These are phyloP conservation scores for Colletotrichum cereale DNA, from an alignment of 2,329 filamentous ascomycete genomes.

Conservation along the genomic window DNA sequence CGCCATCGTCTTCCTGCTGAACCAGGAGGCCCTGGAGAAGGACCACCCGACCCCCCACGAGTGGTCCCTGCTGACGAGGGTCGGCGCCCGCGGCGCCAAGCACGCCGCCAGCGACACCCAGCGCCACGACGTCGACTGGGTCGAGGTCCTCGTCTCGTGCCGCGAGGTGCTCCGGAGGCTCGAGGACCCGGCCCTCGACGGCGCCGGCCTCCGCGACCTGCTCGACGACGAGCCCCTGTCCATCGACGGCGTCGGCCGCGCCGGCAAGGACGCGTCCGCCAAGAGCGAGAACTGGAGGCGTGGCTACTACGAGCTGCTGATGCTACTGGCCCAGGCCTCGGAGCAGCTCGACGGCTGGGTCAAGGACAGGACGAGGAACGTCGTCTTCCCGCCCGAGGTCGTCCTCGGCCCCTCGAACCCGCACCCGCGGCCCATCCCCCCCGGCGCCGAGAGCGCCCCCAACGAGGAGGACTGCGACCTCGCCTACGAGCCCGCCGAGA, in stretches of 20 bases:
- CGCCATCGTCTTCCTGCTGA: slow-evolving; percentile 73
- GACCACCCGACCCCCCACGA: slow-evolving; percentile 85
- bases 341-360: slow-evolving; percentile 88
- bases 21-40: slow-evolving; percentile 82
- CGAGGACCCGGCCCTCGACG: slow-evolving; percentile 78
- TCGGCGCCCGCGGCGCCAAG: slow-evolving; percentile 74
- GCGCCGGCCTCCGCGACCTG: slow-evolving; percentile 71
- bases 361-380: slow-evolving; percentile 73
- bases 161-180: slow-evolving; percentile 72
- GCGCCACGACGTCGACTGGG: slow-evolving; percentile 73
- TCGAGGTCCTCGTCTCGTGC: slow-evolving; percentile 71
- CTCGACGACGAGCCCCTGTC: slow-evolving; percentile 65
- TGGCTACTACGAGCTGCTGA: slow-evolving; percentile 86
- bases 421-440: slow-evolving; percentile 78
- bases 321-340: slow-evolving; percentile 80
- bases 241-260: slow-evolving; percentile 66
- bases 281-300: slow-evolving; percentile 88
- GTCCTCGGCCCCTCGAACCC: slow-evolving; percentile 89
- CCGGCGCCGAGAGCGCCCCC: slow-evolving; percentile 72
- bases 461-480: slow-evolving; percentile 80
- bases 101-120: slow-evolving; percentile 68
- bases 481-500: slow-evolving; percentile 78
- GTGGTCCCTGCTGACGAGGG: slow-evolving; percentile 80
- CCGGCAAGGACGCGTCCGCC: slow-evolving; percentile 74
- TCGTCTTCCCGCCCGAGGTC: slow-evolving; percentile 78